Evolutionary conservation across 495 filamentous ascomycete species (phyloP), one percentile per base, ranked within the genome.

Genomic region (Cairneyella variabilis): DNA sequence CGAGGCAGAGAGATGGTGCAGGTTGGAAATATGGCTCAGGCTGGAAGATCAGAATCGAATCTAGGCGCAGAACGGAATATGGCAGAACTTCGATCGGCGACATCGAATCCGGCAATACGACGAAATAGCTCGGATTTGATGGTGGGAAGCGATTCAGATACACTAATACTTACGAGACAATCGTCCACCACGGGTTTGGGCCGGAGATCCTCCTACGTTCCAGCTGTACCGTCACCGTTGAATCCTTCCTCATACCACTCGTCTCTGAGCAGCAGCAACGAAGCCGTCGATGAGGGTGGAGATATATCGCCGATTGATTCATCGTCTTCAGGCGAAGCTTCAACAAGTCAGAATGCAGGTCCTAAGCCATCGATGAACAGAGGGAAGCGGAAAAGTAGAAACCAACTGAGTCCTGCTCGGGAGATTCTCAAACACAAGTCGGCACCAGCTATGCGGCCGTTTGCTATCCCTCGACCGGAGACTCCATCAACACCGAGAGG

Each of bases 151-250:
- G 23, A 12, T 20, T 17, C 34, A 23, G 20, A 11, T 44, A 16
- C 8, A 12, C n/a, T 2, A 44, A 48, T 1, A 28, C 2, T 36
- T 1, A 23, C 39, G 12, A 48, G 26, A 21, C 27, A 12, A 10
- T 5, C 27, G 12, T 57, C 51, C 22, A 30, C 41, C 11, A 12
- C 32, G 25, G 40, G 23, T 30, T 11, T 51, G 14, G 55, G 45
- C 23, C 27, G 50, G 39, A 30, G 28, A 17, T 21, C 43, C 4
- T 60, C 64, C 7, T 61, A 67, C 36, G 52, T 50, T 10, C 60
- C 64, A 5, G 42, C 22, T 3, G 42, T 62, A n/a, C 53, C 64
- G 11, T 65, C 63, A 7, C 63, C 63, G 5, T 47, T 61, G 28
- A 65, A 64, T 49, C 52, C 61, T 3, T 40, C 56, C 0, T 51